These are phyloP conservation scores for Xanthoparmelia taractica DNA, from an alignment of 495 filamentous ascomycete species.

Conservation along the genomic window DNA sequence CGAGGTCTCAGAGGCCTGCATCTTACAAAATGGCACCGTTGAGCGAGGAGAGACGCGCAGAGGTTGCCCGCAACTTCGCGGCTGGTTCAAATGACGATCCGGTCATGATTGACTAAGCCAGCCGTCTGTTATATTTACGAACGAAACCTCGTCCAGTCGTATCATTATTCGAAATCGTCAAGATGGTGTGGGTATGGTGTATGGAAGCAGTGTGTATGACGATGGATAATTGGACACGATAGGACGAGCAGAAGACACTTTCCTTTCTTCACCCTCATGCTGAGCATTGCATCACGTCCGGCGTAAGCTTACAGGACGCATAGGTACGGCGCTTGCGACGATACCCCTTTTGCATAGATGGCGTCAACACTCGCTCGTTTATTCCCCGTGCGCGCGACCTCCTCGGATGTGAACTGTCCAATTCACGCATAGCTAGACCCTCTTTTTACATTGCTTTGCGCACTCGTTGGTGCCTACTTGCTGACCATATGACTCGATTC, in stretches of 20 bases:
- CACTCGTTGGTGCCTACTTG: not conserved
- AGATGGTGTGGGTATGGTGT: constrained; percentile 1
- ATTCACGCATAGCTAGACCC: constrained; percentile 6
- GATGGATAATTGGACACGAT: not conserved
- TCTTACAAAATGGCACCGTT: constrained; percentile 13
- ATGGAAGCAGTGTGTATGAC: not conserved
- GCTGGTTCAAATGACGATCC: constrained; percentile 9
- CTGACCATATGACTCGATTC: not conserved
- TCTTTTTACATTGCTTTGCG: not conserved
- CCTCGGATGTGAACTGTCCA: no score
- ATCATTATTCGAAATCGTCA: not conserved
- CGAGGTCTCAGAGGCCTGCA: not conserved
- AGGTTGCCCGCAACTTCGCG: constrained; percentile 7
- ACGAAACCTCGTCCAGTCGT: no score
- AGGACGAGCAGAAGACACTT: not conserved
- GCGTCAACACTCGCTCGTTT: not conserved
- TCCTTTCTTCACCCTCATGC: not conserved
- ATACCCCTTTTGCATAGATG: constrained; percentile 17
- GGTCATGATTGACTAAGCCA: constrained; percentile 14
- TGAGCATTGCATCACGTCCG: constrained; percentile 9
- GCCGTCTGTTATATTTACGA: not conserved
- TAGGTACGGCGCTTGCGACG: constrained; percentile 16
- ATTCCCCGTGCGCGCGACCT: no score
- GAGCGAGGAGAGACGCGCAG: constrained; percentile 13
- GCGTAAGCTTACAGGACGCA: constrained; percentile 16